phyloP scores from a whole-genome alignment of 495 filamentous ascomycete genomes.

The Penicillium ochrochloron region DNA sequence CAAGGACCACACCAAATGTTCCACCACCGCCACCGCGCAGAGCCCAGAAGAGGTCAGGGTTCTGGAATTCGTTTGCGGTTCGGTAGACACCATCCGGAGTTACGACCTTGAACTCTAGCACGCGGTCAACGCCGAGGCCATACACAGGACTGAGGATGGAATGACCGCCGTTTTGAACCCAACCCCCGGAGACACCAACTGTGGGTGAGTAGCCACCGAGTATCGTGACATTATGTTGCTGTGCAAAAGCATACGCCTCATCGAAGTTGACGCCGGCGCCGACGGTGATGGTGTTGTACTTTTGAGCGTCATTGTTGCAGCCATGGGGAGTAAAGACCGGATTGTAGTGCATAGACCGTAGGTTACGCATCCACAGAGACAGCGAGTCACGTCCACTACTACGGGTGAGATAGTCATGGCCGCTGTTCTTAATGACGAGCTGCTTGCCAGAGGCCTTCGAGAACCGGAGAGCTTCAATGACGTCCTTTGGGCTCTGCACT shows the following conservation, averaged over 20 bases:
- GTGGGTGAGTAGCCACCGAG: not conserved
- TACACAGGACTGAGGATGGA: not conserved
- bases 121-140: conserved; percentile 1
- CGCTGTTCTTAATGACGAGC: conserved; percentile 60
- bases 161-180: not conserved
- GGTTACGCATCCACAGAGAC: conserved; percentile 57
- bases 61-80: not conserved
- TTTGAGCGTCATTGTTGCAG: not conserved
- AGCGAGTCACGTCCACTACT: conserved; percentile 56
- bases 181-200: not conserved
- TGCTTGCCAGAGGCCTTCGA: not conserved
- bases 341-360: conserved; percentile 40
- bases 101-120: conserved; percentile 1
- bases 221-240: not conserved
- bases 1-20: not conserved
- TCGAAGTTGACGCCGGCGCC: not conserved
- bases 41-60: not conserved
- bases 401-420: conserved; percentile 57
- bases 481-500: not conserved
- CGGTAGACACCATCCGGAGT: not conserved
- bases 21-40: not conserved
- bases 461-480: not conserved
- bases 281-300: not conserved
- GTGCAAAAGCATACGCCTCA: not conserved
- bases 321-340: not conserved